phyloP scores from a whole-genome alignment of 768 basidiomycete species.

The Lactarius psammicola region DNA sequence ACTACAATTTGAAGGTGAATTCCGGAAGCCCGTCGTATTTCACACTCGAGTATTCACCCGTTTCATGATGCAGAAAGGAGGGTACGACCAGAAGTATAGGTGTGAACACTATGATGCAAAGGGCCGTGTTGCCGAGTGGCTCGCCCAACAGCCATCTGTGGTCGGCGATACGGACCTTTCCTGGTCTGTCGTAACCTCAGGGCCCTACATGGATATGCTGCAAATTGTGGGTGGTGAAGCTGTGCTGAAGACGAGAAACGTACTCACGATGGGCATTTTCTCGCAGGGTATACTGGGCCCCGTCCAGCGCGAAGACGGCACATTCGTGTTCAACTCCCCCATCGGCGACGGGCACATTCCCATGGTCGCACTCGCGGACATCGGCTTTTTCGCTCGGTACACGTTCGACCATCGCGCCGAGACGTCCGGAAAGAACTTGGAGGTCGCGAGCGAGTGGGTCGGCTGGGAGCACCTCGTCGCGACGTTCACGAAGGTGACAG shows the following conservation, averaged over 20 bases:
- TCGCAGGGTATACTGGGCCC: constrained; percentile 30
- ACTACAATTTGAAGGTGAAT: constrained; percentile 40
- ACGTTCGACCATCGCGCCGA: constrained; percentile 34
- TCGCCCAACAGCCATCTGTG: constrained; percentile 37
- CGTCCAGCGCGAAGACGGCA: constrained; percentile 32
- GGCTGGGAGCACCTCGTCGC: constrained; percentile 31
- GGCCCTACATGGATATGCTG: constrained; percentile 45
- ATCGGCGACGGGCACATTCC: constrained; percentile 33
- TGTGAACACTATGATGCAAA: constrained; percentile 43
- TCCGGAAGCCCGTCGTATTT: background rate
- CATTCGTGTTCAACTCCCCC: constrained; percentile 34
- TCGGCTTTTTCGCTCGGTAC: constrained; percentile 36
- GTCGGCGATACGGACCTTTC: constrained; percentile 35
- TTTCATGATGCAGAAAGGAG: constrained; percentile 20
- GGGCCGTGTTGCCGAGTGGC: constrained; percentile 40
- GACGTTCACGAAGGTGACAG: constrained; percentile 36
- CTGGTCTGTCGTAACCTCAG: constrained; percentile 41
- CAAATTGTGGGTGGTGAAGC: constrained; percentile 34
- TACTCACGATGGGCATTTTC: background rate
- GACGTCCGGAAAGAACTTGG: constrained; percentile 32
- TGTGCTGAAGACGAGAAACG: background rate
- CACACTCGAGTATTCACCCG: background rate
- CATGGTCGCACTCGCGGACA: constrained; percentile 35
- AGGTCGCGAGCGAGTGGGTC: constrained; percentile 33
- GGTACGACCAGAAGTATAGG: constrained; percentile 35